Percentiles rank a stretch among this genome's conserved stretches.
Conservation (phyloP, 305 asterid species). For the Fraxinus platypoda region DNA sequence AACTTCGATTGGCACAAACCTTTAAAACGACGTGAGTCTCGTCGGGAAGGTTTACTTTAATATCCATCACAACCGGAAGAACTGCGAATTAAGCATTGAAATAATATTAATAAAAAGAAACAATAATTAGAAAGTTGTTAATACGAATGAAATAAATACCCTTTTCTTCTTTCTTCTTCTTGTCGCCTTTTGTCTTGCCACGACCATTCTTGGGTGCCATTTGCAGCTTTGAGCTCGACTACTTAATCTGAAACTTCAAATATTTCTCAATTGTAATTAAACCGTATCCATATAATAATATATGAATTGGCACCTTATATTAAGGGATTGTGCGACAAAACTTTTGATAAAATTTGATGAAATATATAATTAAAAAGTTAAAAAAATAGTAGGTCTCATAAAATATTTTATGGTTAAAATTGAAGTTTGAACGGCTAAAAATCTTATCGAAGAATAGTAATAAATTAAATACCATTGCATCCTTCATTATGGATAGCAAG, state of each 20-base stretch:
- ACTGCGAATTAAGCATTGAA: conserved; percentile 44
- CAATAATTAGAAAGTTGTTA: not conserved
- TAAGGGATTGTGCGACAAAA: not conserved
- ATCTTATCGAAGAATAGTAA: not conserved
- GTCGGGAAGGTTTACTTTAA: conserved; percentile 75
- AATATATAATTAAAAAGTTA: not conserved
- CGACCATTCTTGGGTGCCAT: conserved; percentile 98
- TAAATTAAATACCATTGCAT: not conserved
- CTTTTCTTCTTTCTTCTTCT: conserved; percentile 97
- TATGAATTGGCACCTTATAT: not conserved
- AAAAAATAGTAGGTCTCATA: not conserved
- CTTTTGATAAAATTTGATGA: not conserved
- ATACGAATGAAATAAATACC: conserved; percentile 32
- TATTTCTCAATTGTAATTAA: not conserved
- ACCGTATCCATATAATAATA: not conserved
- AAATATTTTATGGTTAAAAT: not conserved
- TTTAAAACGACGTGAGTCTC: conserved; percentile 74
- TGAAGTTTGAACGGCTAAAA: not conserved
- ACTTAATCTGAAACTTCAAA: conserved; percentile 6
- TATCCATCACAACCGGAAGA: conserved; percentile 89
- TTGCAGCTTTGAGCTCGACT: conserved; percentile 27
- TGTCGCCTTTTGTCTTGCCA: conserved; percentile 86
- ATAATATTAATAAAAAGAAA: not conserved
- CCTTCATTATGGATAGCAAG: not conserved
- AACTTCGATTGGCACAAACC: conserved; percentile 42